Base-by-base conservation (phyloP, 352 stramenopile species). In the Pythium folliculosum region DNA sequence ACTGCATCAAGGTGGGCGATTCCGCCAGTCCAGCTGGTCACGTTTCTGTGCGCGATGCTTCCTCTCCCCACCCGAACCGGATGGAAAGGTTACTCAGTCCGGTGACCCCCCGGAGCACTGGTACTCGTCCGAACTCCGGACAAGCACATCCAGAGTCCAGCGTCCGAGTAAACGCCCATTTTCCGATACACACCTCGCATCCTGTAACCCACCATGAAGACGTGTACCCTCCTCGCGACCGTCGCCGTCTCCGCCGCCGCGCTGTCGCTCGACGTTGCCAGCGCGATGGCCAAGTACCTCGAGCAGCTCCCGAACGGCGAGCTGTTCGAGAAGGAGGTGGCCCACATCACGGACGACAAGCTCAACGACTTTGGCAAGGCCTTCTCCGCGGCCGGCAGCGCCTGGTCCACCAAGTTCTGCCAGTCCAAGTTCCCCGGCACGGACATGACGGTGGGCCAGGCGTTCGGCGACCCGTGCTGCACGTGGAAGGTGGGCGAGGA, bases 231-330 rank as follows among this genome's bases (percentile, higher is more conserved):
- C 32, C 71, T 96, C 60, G 82, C 76, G 47, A 72, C 93, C 65
- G 71, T 92, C 27, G 73, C 95, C 52, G 81, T 93, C 38, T 76
- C 88, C 53, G 94, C 86, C 38, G 89, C 94, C 66, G 9, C 40
- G 40, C 40, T 60, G 38, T 77, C 94, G 52, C 84, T 96, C 74
- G 86, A 87, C 16, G 95, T 89, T 75, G 79, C 83, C 23, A 77
- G 90, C 7, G 71, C 51, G 23, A 47, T 67, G 44, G 40, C 55
- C 30, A 45, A 45, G 60, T 87, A 79, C 60, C 49, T 77, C 19
- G 45, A 53, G 23, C 66, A 80, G 40, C 50, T 84, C 32, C 78
- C 78, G 52, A 87, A 87, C 69, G 75, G 77, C 30, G 68, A 59
- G 8, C 47, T 32, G 2, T 80, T 84, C 67, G 30, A 60, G 16